phyloP scores from a whole-genome alignment of 371 early-diverging fungal genomes.

The Circinella umbellata region DNA sequence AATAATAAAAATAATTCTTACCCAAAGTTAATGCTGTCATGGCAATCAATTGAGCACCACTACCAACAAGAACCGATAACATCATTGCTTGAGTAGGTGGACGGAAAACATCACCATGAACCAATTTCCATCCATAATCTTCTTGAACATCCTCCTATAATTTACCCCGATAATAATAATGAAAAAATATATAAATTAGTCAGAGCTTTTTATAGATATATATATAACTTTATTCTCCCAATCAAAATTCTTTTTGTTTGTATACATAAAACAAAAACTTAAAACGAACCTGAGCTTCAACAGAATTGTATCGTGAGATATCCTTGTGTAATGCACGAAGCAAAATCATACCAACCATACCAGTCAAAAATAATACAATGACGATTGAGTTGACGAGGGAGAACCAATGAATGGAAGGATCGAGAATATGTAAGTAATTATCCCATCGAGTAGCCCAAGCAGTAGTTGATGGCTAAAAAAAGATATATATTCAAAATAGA shows the following conservation, averaged over 20 bases:
- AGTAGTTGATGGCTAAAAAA: slow-evolving; percentile 53
- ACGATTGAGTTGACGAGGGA: slow-evolving; percentile 88
- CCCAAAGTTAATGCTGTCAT: slow-evolving; percentile 82
- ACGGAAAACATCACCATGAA: slow-evolving; percentile 95
- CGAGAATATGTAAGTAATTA: slow-evolving; percentile 80
- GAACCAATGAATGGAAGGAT: slow-evolving; percentile 86
- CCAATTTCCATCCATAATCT: slow-evolving; percentile 92
- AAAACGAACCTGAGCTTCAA: slow-evolving; percentile 65
- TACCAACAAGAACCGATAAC: slow-evolving; percentile 88
- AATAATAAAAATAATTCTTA: slow-evolving; percentile 14
- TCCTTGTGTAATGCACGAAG: slow-evolving; percentile 88
- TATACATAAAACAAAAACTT: neutral
- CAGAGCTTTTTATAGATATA: too few relatives aligned
- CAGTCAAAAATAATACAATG: slow-evolving; percentile 88
- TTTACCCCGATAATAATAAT: neutral
- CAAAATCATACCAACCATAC: slow-evolving; percentile 87
- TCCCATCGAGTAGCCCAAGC: slow-evolving; percentile 98
- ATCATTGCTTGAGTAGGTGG: slow-evolving; percentile 80
- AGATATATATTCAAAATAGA: too few relatives aligned
- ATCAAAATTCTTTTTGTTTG: too few relatives aligned
- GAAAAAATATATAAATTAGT: too few relatives aligned
- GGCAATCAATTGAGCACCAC: slow-evolving; percentile 87
- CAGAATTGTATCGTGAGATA: slow-evolving; percentile 76
- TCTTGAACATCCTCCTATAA: slow-evolving; percentile 82
- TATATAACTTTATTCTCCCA: too few relatives aligned